These are phyloP conservation scores for Lactarius trivialis DNA, from an alignment of 768 basidiomycete species.

Conservation along the genomic window DNA sequence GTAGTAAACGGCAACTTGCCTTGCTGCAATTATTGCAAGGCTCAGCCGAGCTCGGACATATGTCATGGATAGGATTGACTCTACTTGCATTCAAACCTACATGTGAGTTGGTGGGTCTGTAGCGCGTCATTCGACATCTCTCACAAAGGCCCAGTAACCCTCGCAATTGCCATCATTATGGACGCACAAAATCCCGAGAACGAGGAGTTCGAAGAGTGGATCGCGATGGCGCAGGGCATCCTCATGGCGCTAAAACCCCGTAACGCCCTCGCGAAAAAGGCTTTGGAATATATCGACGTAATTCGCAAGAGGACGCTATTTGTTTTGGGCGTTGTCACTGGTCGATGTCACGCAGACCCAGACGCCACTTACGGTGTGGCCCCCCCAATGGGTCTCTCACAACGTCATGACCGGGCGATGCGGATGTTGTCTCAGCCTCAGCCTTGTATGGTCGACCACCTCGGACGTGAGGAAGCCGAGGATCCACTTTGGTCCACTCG, in stretches of 20 bases:
- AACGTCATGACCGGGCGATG: slow-evolving; percentile 21
- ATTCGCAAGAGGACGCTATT: slow-evolving; percentile 23
- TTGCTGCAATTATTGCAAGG: slow-evolving; percentile 16
- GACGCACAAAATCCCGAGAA: slow-evolving; percentile 22
- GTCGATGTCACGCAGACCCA: slow-evolving; percentile 5
- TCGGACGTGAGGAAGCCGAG: slow-evolving; percentile 17
- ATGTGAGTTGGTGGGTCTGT: slow-evolving; percentile 14
- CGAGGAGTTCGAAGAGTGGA: slow-evolving; percentile 27
- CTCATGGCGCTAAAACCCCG: slow-evolving; percentile 13
- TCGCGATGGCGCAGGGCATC: slow-evolving; percentile 21
- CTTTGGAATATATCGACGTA: slow-evolving; percentile 19
- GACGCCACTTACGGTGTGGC: background rate
- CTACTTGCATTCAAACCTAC: slow-evolving; percentile 21
- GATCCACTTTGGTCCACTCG: slow-evolving; percentile 21
- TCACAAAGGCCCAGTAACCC: slow-evolving; percentile 19
- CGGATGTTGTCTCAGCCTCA: slow-evolving; percentile 18
- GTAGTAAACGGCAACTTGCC: slow-evolving; percentile 24
- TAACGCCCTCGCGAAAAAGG: slow-evolving; percentile 22
- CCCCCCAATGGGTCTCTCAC: slow-evolving; percentile 10
- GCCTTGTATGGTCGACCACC: slow-evolving; percentile 18
- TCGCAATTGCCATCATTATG: slow-evolving; percentile 27
- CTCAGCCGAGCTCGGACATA: background rate
- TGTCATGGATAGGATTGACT: slow-evolving; percentile 17
- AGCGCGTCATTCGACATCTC: background rate
- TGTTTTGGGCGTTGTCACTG: slow-evolving; percentile 15